phyloP scores from a whole-genome alignment of 805 yeast genomes.

The Suhomyces kilbournensis region DNA sequence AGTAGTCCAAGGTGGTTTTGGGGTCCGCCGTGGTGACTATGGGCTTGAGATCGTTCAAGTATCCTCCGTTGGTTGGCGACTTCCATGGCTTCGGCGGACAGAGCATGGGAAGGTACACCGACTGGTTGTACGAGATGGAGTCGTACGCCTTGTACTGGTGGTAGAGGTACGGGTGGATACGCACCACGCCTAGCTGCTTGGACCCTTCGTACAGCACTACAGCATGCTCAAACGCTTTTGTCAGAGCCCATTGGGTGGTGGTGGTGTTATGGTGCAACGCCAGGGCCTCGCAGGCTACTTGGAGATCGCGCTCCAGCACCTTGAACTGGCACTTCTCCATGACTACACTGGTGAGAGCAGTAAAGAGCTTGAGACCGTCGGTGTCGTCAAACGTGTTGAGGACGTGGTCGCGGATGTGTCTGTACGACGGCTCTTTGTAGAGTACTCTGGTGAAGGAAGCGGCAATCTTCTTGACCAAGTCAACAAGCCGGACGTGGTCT shows the following conservation, averaged over 20 bases:
- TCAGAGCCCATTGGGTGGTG: background rate
- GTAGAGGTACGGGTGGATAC: slow-evolving; percentile 22
- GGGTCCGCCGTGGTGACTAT: slow-evolving; percentile 19
- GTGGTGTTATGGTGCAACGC: background rate
- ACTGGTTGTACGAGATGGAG: slow-evolving; percentile 10
- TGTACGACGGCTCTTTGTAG: slow-evolving; percentile 9
- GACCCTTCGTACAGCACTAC: background rate
- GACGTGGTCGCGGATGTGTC: slow-evolving; percentile 7
- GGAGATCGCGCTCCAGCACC: slow-evolving; percentile 5
- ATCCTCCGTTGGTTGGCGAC: slow-evolving; percentile 35
- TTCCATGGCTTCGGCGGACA: slow-evolving; percentile 37
- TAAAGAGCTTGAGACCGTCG: slow-evolving; percentile 18
- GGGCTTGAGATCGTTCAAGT: slow-evolving; percentile 22
- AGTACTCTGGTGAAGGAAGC: slow-evolving; percentile 10
- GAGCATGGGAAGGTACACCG: slow-evolving; percentile 35
- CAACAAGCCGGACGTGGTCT: slow-evolving; percentile 16
- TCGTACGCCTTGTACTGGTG: slow-evolving; percentile 12
- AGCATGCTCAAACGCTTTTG: slow-evolving; percentile 3
- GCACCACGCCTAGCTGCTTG: slow-evolving; percentile 16
- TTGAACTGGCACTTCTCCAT: slow-evolving; percentile 13
- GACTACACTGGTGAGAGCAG: slow-evolving; percentile 15
- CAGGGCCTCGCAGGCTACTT: slow-evolving; percentile 3
- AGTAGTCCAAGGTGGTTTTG: slow-evolving; percentile 14
- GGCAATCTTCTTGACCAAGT: slow-evolving; percentile 14
- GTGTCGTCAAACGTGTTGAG: slow-evolving; percentile 13